A percentile compares a stretch with the other conserved stretches of the same genome.
phyloP scores from a whole-genome alignment of 2,329 filamentous ascomycete species.

The Plenodomus biglobosus region DNA sequence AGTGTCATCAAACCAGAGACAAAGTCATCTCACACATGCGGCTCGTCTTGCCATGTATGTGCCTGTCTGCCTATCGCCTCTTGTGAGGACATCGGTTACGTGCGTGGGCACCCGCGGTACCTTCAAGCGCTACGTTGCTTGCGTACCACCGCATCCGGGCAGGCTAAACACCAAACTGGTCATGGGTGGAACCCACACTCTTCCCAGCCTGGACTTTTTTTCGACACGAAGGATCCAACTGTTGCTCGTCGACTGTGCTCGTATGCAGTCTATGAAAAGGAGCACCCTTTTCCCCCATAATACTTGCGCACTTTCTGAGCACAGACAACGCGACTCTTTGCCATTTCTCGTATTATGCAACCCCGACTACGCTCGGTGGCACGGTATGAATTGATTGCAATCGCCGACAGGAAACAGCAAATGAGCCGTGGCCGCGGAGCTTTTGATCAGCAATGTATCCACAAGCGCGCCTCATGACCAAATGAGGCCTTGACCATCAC shows the following conservation, averaged over 20 bases:
- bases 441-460: not conserved
- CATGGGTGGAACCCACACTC: not conserved
- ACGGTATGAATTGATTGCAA: not conserved
- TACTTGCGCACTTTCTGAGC: not conserved
- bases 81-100: not conserved
- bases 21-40: conserved; percentile 1
- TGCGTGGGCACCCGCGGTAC: not conserved
- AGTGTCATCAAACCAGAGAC: conserved; percentile 4
- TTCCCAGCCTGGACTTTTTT: not conserved
- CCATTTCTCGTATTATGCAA: not conserved
- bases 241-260: not conserved
- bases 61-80: not conserved
- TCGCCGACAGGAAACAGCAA: not conserved
- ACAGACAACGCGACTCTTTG: not conserved
- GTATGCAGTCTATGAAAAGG: not conserved
- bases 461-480: not conserved
- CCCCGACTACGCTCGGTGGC: not conserved
- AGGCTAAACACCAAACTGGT: not conserved
- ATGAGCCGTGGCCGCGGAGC: not conserved
- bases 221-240: not conserved
- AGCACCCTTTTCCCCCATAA: not conserved
- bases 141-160: not conserved
- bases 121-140: not conserved
- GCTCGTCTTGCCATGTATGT: conserved; percentile 5
- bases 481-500: not conserved